Conservation (phyloP, 2,329 filamentous ascomycete genomes). For the Sporothrix protearum region DNA sequence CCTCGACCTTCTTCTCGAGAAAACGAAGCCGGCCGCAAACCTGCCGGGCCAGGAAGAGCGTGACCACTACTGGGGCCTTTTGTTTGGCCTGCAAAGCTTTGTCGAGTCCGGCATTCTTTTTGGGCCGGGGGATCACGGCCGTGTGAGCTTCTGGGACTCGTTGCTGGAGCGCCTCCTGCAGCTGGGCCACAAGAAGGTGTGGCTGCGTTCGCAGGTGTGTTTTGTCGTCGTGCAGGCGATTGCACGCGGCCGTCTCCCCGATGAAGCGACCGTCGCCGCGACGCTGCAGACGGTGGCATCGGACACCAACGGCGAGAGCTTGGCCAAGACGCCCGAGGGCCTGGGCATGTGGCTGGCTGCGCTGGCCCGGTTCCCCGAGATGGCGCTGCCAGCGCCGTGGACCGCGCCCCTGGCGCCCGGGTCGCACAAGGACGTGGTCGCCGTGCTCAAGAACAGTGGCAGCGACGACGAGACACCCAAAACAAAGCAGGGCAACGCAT, state of each 20-base stretch:
- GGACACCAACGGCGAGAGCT: slow-evolving; percentile 48
- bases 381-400: slow-evolving; percentile 72
- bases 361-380: slow-evolving; percentile 58
- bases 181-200: slow-evolving; percentile 76
- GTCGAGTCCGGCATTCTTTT: slow-evolving; percentile 75
- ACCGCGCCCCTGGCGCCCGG: slow-evolving; percentile 68
- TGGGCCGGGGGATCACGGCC: slow-evolving; percentile 29
- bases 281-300: slow-evolving; percentile 59
- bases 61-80: slow-evolving; percentile 77
- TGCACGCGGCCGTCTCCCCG: slow-evolving; percentile 50
- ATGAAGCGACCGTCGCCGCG: slow-evolving; percentile 52
- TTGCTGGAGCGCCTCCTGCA: slow-evolving; percentile 71
- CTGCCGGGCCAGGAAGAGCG: slow-evolving; percentile 70
- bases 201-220: slow-evolving; percentile 84
- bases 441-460: slow-evolving; percentile 67
- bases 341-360: slow-evolving; percentile 82
- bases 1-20: slow-evolving; percentile 52
- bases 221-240: slow-evolving; percentile 74
- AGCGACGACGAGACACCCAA: slow-evolving; percentile 42
- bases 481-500: slow-evolving; percentile 67
- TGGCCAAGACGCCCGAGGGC: slow-evolving; percentile 80
- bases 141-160: slow-evolving; percentile 52
- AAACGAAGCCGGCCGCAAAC: slow-evolving; percentile 53
- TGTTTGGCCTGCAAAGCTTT: slow-evolving; percentile 85
- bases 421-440: slow-evolving; percentile 65